phyloP scores from a whole-genome alignment of 2,329 filamentous ascomycete species.

The Moelleriella libera region DNA sequence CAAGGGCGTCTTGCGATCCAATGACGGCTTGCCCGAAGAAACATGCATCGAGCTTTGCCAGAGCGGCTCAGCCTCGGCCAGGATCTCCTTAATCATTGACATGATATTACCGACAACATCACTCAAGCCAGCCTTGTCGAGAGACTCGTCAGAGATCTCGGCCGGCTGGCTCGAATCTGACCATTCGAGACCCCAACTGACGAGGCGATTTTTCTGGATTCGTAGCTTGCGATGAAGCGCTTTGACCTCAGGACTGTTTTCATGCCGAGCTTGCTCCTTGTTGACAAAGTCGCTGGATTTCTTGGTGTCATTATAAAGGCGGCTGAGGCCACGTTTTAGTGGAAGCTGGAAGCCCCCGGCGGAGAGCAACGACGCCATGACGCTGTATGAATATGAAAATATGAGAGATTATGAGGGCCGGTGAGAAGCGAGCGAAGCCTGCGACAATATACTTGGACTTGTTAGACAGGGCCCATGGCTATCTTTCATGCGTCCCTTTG shows the following conservation, averaged over 20 bases:
- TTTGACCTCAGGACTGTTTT: conserved; percentile 55
- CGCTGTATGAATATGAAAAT: background rate
- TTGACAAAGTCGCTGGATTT: conserved; percentile 60
- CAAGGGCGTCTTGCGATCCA: conserved; percentile 39
- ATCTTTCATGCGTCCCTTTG: no score
- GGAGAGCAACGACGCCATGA: conserved; percentile 38
- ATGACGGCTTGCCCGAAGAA: conserved; percentile 23
- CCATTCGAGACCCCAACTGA: conserved; percentile 73
- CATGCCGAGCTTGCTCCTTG: conserved; percentile 43
- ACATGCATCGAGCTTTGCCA: conserved; percentile 45
- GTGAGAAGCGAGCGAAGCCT: no score
- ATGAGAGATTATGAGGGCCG: background rate
- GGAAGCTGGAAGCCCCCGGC: conserved; percentile 38
- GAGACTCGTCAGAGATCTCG: conserved; percentile 51
- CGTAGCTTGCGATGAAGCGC: conserved; percentile 61
- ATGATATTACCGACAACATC: conserved; percentile 69
- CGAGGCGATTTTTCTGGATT: conserved; percentile 66
- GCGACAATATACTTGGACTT: no score
- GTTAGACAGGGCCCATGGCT: no score
- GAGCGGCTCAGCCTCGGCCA: conserved; percentile 62
- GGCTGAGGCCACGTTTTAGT: conserved; percentile 49
- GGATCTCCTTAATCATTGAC: conserved; percentile 66
- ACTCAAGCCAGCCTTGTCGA: conserved; percentile 60
- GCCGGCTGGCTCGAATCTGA: conserved; percentile 55
- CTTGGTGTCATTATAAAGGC: conserved; percentile 72